Evolutionary conservation across 805 yeast species (phyloP).

Genomic region (Metschnikowia lunata): DNA sequence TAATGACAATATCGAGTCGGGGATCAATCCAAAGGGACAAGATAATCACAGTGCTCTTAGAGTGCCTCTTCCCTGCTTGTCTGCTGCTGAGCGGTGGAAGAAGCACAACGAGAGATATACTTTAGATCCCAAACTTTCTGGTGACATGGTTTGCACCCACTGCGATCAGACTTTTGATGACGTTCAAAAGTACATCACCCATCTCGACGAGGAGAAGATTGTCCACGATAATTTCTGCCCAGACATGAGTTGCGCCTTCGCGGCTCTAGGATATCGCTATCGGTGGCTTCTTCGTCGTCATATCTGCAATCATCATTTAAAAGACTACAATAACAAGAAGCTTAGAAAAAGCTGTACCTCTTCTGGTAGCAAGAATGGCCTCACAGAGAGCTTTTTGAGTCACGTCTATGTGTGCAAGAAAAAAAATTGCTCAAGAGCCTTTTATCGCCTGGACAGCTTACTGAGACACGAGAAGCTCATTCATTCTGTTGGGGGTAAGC

Average conservation of each 20-base stretch:
- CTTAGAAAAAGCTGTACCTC: slow-evolving; percentile 4
- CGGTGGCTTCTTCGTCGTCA: slow-evolving; percentile 17
- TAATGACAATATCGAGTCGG: not conserved
- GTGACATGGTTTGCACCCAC: slow-evolving; percentile 12
- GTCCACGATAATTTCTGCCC: slow-evolving; percentile 16
- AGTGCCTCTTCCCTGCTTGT: slow-evolving; percentile 5
- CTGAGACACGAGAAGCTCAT: slow-evolving; percentile 15
- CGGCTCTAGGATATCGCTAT: slow-evolving; percentile 13
- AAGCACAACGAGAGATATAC: slow-evolving; percentile 2
- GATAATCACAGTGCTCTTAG: not conserved
- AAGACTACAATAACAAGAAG: slow-evolving; percentile 13
- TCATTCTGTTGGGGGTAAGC: slow-evolving; percentile 7
- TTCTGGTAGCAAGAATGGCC: slow-evolving; percentile 3
- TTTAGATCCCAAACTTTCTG: slow-evolving; percentile 4
- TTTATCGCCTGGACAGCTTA: slow-evolving; percentile 18
- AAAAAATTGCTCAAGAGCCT: slow-evolving; percentile 14
- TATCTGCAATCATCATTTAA: slow-evolving; percentile 16
- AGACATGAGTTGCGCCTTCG: slow-evolving; percentile 12
- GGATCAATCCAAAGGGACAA: not conserved
- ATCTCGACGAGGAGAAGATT: slow-evolving; percentile 11
- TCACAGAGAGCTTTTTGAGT: slow-evolving; percentile 7
- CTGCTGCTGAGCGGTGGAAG: slow-evolving; percentile 10
- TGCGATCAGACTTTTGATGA: slow-evolving; percentile 10
- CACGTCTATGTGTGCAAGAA: slow-evolving; percentile 16
- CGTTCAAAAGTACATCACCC: slow-evolving; percentile 9